phyloP scores from a whole-genome alignment of 139 green algal species.

The Nannochloris sp. region DNA sequence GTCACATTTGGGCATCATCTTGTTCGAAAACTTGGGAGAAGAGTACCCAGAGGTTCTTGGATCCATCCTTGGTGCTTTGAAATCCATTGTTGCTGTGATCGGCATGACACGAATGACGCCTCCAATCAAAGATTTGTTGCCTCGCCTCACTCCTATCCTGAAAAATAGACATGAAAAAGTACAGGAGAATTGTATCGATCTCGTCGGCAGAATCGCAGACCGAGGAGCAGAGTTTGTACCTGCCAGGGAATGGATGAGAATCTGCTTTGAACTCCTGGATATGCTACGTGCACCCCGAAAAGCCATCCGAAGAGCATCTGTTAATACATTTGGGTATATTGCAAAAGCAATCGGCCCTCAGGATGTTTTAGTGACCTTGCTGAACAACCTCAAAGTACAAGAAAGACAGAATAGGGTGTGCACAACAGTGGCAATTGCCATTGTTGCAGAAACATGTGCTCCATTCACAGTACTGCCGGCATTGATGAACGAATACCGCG shows the following conservation, averaged over 20 bases:
- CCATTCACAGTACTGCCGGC: constrained; percentile 99
- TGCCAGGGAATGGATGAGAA: constrained; percentile 99
- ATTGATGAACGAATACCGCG: constrained; percentile 98
- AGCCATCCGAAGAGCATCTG: constrained; percentile 87
- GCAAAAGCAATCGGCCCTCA: constrained; percentile 94
- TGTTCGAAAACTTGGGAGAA: constrained; percentile 97
- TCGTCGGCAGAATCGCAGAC: constrained; percentile 97
- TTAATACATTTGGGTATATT: constrained; percentile 99
- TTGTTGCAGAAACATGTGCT: constrained; percentile 96
- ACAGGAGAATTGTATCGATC: constrained; percentile 96
- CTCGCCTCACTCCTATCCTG: constrained; percentile 93
- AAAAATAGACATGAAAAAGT: constrained; percentile 93
- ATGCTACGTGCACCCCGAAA: constrained; percentile 98
- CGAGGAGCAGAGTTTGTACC: constrained; percentile 91
- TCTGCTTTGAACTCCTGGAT: constrained; percentile 99
- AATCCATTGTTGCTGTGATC: constrained; percentile 93
- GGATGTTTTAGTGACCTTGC: constrained; percentile 96
- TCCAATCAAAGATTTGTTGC: constrained; percentile 98
- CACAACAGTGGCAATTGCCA: constrained; percentile 98
- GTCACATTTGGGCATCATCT: constrained; percentile 90
- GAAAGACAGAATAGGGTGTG: constrained; percentile 98
- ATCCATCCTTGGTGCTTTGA: constrained; percentile 92
- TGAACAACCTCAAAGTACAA: constrained; percentile 99
- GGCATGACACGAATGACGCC: constrained; percentile 98
- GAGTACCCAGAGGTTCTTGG: constrained; percentile 94